These are phyloP conservation scores for Cronartium ribicola DNA, from an alignment of 1,284 basidiomycete genomes.

Conservation along the genomic window DNA sequence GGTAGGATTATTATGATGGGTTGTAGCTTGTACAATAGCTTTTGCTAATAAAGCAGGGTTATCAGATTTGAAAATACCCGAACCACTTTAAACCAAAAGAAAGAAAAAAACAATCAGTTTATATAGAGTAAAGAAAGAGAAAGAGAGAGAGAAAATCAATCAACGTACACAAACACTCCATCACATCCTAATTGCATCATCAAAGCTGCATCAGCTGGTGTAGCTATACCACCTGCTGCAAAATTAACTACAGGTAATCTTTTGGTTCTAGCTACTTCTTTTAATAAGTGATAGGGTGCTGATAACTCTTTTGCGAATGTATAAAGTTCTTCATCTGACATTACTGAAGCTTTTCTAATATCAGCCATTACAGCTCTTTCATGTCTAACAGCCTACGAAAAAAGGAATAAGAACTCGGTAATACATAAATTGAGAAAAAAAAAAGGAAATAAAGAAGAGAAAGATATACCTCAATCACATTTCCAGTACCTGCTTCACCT, in stretches of 20 bases:
- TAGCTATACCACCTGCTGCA: slow-evolving; percentile 81
- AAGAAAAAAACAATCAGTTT: slow-evolving; percentile 44
- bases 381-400: slow-evolving; percentile 71
- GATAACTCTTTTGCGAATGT: slow-evolving; percentile 86
- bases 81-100: slow-evolving; percentile 79
- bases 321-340: slow-evolving; percentile 89
- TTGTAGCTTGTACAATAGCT: slow-evolving; percentile 97
- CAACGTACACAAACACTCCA: slow-evolving; percentile 66
- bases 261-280: slow-evolving; percentile 91
- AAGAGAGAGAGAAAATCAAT: slow-evolving; percentile 12
- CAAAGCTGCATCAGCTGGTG: slow-evolving; percentile 92
- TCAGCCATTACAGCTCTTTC: slow-evolving; percentile 75
- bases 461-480: slow-evolving; percentile 72
- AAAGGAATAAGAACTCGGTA: slow-evolving; percentile 8
- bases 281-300: slow-evolving; percentile 94
- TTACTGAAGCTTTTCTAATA: slow-evolving; percentile 70
- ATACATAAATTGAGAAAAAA: not conserved
- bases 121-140: slow-evolving; percentile 39
- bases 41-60: slow-evolving; percentile 89
- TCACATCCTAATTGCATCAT: slow-evolving; percentile 99
- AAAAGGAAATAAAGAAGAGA: not conserved
- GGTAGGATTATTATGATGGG: slow-evolving; percentile 91
- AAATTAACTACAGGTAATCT: slow-evolving; percentile 76
- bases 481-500: slow-evolving; percentile 95
- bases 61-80: slow-evolving; percentile 88